Conservation (phyloP, 2,329 filamentous ascomycete genomes). For the Colletotrichum acutatum region DNA sequence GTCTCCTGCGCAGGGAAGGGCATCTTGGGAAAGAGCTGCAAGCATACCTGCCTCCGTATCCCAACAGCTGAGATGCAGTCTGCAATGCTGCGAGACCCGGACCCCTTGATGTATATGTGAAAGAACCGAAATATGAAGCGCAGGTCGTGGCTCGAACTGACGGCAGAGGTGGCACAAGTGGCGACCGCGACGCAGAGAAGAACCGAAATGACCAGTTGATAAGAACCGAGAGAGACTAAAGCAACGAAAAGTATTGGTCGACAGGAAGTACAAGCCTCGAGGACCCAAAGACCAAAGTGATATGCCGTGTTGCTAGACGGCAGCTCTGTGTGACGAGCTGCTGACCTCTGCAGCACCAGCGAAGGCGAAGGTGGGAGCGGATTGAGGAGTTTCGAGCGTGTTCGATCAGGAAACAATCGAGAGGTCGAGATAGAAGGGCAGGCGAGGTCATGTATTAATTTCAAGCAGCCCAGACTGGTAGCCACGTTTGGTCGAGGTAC, state of each 20-base stretch:
- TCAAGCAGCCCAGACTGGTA: constrained; percentile 25
- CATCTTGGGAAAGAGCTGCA: background rate
- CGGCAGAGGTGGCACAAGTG: constrained; percentile 6
- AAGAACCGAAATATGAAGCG: constrained; percentile 4
- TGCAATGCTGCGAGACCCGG: background rate
- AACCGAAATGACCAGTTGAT: background rate
- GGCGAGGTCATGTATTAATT: constrained; percentile 29
- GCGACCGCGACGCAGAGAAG: background rate
- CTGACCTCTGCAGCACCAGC: constrained; percentile 2
- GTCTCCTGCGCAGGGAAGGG: background rate
- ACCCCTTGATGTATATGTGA: background rate
- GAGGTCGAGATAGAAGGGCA: background rate
- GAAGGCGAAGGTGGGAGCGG: background rate
- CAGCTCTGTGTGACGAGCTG: constrained; percentile 24
- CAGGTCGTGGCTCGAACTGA: background rate
- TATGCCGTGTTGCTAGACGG: background rate
- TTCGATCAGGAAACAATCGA: background rate
- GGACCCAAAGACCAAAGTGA: background rate
- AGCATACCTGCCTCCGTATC: constrained; percentile 1
- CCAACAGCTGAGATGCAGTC: constrained; percentile 2
- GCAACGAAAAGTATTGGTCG: background rate
- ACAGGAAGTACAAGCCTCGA: background rate
- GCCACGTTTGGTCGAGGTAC: constrained; percentile 6
- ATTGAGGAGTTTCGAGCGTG: background rate
- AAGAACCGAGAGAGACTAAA: background rate